Conservation (phyloP, 2,329 filamentous ascomycete species). For the Pezicula carpinea region DNA sequence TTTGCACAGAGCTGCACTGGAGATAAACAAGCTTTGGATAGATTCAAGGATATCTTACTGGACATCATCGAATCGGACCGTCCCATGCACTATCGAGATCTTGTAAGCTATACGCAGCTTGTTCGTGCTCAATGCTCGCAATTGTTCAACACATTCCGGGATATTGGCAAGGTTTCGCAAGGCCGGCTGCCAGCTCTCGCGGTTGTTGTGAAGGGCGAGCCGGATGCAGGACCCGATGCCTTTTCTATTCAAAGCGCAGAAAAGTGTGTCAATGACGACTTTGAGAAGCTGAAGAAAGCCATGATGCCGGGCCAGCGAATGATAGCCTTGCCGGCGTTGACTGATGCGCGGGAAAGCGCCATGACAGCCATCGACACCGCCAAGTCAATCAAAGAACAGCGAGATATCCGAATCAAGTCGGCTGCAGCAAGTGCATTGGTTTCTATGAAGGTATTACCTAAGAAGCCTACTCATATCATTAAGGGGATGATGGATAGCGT, state of each 20-base stretch:
- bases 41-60: conserved; percentile 63
- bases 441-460: conserved; percentile 80
- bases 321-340: conserved; percentile 73
- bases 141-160: conserved; percentile 84
- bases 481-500: conserved; percentile 98
- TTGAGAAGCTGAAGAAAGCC: conserved; percentile 81
- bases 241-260: conserved; percentile 88
- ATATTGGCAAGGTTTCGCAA: conserved; percentile 76
- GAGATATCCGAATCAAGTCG: conserved; percentile 82
- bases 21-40: conserved; percentile 43
- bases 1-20: conserved; percentile 61
- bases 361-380: conserved; percentile 74
- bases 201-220: conserved; percentile 89
- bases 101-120: conserved; percentile 85
- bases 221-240: conserved; percentile 84
- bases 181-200: conserved; percentile 75
- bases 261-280: conserved; percentile 80
- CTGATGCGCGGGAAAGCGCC: conserved; percentile 70
- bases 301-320: conserved; percentile 84
- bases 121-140: conserved; percentile 89
- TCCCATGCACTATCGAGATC: conserved; percentile 79
- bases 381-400: conserved; percentile 69
- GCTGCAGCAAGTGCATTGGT: conserved; percentile 84
- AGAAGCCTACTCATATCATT: conserved; percentile 89
- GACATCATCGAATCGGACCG: conserved; percentile 77